phyloP scores from a whole-genome alignment of 768 basidiomycete species.

The Nidularia pulvinata region DNA sequence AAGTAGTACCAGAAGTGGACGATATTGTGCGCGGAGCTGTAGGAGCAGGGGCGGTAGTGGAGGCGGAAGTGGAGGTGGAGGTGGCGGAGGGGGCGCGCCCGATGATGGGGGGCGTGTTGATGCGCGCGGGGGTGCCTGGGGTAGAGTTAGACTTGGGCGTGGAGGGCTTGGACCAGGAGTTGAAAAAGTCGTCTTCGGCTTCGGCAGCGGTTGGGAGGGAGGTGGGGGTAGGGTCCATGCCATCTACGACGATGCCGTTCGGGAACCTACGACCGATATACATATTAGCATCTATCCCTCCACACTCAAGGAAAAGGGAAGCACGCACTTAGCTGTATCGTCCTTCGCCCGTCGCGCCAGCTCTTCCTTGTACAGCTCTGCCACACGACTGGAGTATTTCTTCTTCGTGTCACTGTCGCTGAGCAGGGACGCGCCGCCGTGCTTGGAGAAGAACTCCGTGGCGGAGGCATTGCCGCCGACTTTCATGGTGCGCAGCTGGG shows the following conservation, averaged over 20 bases:
- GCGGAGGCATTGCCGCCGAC: constrained; percentile 90
- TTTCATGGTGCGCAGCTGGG: constrained; percentile 95
- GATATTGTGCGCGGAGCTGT: constrained; percentile 61
- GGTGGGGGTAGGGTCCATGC: constrained; percentile 49
- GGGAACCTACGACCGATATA: constrained; percentile 56
- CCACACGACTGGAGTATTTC: constrained; percentile 85
- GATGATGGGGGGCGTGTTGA: constrained; percentile 55
- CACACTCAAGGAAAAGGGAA: not conserved
- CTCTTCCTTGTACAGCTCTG: constrained; percentile 92
- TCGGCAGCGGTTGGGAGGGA: constrained; percentile 35
- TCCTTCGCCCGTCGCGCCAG: constrained; percentile 78
- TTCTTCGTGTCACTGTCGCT: constrained; percentile 80
- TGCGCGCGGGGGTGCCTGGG: constrained; percentile 44
- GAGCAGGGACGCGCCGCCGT: constrained; percentile 75
- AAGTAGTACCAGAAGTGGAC: constrained; percentile 57
- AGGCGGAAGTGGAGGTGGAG: constrained; percentile 24
- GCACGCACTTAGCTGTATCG: constrained; percentile 63
- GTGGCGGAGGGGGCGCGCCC: constrained; percentile 47
- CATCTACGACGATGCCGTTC: constrained; percentile 78
- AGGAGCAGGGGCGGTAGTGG: constrained; percentile 39
- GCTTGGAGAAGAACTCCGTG: constrained; percentile 86
- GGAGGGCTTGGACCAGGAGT: constrained; percentile 91
- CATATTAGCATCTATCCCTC: no score
- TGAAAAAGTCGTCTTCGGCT: constrained; percentile 93
- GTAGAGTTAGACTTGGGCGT: constrained; percentile 49